Base-by-base conservation (phyloP, 1,284 basidiomycete species). In the Trametes versicolor region DNA sequence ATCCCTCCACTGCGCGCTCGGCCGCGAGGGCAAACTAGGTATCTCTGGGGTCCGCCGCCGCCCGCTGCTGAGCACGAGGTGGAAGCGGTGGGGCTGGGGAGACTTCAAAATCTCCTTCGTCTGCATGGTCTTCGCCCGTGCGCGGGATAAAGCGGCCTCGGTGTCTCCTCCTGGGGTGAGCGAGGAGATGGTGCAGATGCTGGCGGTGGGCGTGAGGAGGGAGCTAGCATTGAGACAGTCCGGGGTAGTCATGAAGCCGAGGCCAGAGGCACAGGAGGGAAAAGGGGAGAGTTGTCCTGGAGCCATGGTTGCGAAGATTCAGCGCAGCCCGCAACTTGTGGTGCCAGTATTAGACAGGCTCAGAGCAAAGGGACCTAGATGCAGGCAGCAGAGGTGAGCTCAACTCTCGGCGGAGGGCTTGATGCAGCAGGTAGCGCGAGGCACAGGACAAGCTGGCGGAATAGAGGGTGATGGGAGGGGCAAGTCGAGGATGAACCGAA, bases 81-180 rank as follows among this genome's bases (percentile, higher is more conserved):
- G 60, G 36, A 69, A 69, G 29, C 68, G 60, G 29, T 69, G 68
- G 32, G 68, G 68, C 1, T 59, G 45, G 7, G 68, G 68, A 5
- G 65, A 67, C 54, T 69, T 69, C 29, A 67, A 37, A 29, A 69
- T 67, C 37, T 67, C 68, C 56, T 69, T 65, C 32, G 68, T 65
- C 25, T 66, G 68, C 62, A 66, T 67, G 12, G 65, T 66, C 51
- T 65, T 66, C 25, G 63, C 50, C 12, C 63, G 63, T 23, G 54
- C 47, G 29, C 62, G 64, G 2, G 58, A 37, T 15, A 45, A 48
- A 27, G 39, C 29, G 15, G 41, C 21, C n/a, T 62, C 59, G 4
- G 36, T 27, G 17, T 58, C 58, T 5, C 25, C 53, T n/a, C 27
- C 37, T 8, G 49, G 62, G 2, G 52, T 36, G 48, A 59, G 58